phyloP scores from a whole-genome alignment of 192 early-diverging fungal genomes.

The Allomyces macrogynus region DNA sequence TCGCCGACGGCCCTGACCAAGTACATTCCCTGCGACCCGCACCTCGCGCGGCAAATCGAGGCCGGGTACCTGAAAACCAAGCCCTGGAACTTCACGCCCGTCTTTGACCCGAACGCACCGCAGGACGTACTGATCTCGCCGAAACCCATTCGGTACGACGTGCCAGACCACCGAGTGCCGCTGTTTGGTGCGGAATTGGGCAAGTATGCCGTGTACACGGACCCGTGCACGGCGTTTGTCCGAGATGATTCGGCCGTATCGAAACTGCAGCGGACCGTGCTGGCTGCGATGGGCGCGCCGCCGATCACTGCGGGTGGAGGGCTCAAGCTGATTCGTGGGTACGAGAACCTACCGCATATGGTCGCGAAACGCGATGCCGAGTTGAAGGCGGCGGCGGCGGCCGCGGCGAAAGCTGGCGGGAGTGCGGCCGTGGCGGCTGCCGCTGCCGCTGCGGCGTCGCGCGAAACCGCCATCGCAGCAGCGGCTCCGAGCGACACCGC shows the following conservation, averaged over 20 bases:
- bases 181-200: neutral
- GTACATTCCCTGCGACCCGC: neutral
- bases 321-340: neutral
- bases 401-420: neutral
- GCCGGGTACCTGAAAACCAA: neutral
- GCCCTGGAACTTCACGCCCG: neutral
- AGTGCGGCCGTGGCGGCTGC: neutral
- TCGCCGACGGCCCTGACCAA: neutral
- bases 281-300: neutral
- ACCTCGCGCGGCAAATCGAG: neutral
- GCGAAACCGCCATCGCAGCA: neutral
- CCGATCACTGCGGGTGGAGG: neutral
- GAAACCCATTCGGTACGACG: neutral
- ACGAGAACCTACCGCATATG: neutral
- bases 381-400: neutral
- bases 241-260: neutral
- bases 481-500: neutral
- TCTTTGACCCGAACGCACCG: neutral
- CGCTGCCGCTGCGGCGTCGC: neutral
- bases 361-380: neutral
- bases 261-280: neutral
- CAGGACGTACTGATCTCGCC: neutral
- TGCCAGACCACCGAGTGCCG: neutral
- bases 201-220: neutral
- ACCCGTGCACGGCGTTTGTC: neutral